Evolutionary conservation across 768 basidiomycete genomes (phyloP).

Genomic region (Hypholoma fasciculare): DNA sequence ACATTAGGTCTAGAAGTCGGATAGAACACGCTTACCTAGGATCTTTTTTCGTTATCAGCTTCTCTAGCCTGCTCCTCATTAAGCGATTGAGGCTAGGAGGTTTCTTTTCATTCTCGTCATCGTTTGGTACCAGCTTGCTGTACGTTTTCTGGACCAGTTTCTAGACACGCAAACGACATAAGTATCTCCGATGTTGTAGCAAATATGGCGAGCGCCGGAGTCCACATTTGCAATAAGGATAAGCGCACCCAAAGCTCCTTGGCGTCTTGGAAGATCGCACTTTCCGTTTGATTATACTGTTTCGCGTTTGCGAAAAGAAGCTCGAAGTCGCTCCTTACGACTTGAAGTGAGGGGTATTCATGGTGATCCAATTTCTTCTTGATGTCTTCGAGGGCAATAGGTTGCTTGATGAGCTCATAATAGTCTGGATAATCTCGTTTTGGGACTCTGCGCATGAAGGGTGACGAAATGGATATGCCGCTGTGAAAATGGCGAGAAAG

Average conservation of each 20-base stretch:
- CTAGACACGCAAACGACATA: slow-evolving; percentile 24
- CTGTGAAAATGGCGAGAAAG: slow-evolving; percentile 37
- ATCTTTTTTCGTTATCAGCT: slow-evolving; percentile 72
- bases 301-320: slow-evolving; percentile 81
- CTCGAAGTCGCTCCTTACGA: slow-evolving; percentile 72
- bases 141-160: slow-evolving; percentile 53
- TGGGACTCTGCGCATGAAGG: slow-evolving; percentile 70
- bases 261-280: slow-evolving; percentile 80
- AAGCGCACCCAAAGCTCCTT: slow-evolving; percentile 72
- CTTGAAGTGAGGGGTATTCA: slow-evolving; percentile 61
- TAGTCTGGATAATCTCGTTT: slow-evolving; percentile 85
- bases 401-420: slow-evolving; percentile 74
- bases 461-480: slow-evolving; percentile 59
- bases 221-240: not conserved
- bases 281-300: slow-evolving; percentile 79
- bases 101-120: slow-evolving; percentile 47
- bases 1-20: not conserved
- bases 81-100: slow-evolving; percentile 63
- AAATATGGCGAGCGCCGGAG: not conserved
- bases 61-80: slow-evolving; percentile 69
- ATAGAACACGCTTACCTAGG: slow-evolving; percentile 48
- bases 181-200: not conserved
- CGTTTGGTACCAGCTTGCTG: slow-evolving; percentile 43
- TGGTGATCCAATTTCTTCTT: slow-evolving; percentile 70
- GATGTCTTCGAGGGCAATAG: slow-evolving; percentile 89